These are phyloP conservation scores for Cladophialophora exuberans DNA, from an alignment of 2,329 filamentous ascomycete genomes.

Conservation along the genomic window DNA sequence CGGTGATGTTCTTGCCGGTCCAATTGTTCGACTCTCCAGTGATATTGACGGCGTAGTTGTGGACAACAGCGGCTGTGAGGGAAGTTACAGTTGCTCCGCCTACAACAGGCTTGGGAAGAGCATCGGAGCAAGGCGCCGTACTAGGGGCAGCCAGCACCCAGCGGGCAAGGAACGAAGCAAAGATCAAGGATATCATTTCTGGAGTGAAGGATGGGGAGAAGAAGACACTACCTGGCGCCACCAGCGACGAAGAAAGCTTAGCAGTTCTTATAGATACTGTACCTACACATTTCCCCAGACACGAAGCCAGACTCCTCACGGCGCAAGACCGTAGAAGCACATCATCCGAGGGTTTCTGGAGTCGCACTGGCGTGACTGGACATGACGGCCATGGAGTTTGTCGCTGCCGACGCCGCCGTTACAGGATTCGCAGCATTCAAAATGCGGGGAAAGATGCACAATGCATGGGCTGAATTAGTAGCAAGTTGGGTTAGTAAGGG, in stretches of 20 bases:
- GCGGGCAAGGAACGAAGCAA: background rate
- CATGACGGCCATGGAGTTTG: no score
- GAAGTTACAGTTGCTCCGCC: constrained; percentile 1
- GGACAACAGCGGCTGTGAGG: background rate
- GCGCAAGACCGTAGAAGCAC: background rate
- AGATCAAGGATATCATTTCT: constrained; percentile 3
- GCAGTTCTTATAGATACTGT: constrained; percentile 3
- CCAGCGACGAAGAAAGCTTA: background rate
- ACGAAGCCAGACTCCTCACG: background rate
- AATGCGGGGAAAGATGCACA: no score
- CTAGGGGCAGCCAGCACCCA: background rate
- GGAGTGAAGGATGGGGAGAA: background rate
- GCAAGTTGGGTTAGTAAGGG: no score
- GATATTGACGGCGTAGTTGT: constrained; percentile 7
- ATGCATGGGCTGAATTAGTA: no score
- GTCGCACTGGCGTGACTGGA: no score
- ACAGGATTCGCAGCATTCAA: no score
- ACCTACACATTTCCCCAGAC: background rate
- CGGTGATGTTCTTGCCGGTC: constrained; percentile 8
- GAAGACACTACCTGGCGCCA: background rate
- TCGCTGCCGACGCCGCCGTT: no score
- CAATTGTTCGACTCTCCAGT: constrained; percentile 9
- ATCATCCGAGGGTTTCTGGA: no score
- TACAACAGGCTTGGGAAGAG: constrained; percentile 3
- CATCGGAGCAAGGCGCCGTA: background rate